These are phyloP conservation scores for Candida vaughaniae DNA, from an alignment of 805 yeast species.

Conservation along the genomic window DNA sequence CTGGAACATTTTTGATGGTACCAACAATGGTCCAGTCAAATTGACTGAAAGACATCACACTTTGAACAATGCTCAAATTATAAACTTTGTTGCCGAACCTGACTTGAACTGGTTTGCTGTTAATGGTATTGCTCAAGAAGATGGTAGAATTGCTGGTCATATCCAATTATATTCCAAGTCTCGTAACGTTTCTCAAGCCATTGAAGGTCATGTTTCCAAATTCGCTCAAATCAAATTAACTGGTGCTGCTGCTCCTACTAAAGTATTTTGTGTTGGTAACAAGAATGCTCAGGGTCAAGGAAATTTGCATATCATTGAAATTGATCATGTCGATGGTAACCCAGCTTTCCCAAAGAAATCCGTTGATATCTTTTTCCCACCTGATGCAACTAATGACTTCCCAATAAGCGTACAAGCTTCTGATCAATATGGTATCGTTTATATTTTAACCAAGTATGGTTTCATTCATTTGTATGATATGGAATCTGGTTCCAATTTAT, in stretches of 20 bases:
- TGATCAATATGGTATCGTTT: slow-evolving; percentile 80
- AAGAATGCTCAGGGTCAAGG: slow-evolving; percentile 74
- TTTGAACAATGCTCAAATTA: slow-evolving; percentile 79
- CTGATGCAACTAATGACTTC: slow-evolving; percentile 94
- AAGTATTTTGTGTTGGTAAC: slow-evolving; percentile 90
- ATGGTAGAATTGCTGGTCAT: slow-evolving; percentile 93
- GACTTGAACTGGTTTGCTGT: slow-evolving; percentile 90
- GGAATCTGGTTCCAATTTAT: slow-evolving; percentile 88
- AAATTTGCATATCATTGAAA: slow-evolving; percentile 85
- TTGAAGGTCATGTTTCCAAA: slow-evolving; percentile 95
- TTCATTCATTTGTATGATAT: slow-evolving; percentile 93
- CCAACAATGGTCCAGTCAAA: slow-evolving; percentile 73
- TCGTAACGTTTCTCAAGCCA: slow-evolving; percentile 91
- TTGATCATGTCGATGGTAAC: slow-evolving; percentile 84
- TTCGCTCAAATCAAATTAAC: slow-evolving; percentile 76
- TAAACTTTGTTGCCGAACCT: slow-evolving; percentile 81
- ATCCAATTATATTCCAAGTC: slow-evolving; percentile 87
- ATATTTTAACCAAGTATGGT: slow-evolving; percentile 91
- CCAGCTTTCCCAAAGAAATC: slow-evolving; percentile 88
- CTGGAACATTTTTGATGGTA: slow-evolving; percentile 83
- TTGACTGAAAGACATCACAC: slow-evolving; percentile 82
- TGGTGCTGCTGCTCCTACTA: slow-evolving; percentile 72
- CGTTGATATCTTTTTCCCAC: slow-evolving; percentile 93
- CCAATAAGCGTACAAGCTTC: slow-evolving; percentile 91
- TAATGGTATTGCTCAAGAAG: slow-evolving; percentile 92